phyloP scores from a whole-genome alignment of 148 eudicot genomes.

The Vaccinium corymbosum region DNA sequence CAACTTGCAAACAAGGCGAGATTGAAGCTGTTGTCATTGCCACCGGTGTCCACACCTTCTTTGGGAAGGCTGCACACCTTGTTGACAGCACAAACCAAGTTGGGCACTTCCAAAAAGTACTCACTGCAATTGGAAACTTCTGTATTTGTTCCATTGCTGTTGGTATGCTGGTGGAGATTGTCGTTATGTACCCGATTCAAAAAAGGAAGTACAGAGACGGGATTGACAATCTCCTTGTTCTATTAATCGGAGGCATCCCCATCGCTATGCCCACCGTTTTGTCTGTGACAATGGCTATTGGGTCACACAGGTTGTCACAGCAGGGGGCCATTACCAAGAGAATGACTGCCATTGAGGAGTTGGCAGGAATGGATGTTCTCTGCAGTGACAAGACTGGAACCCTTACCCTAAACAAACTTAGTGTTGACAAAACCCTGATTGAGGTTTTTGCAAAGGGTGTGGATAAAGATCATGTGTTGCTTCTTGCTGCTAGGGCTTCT shows the following conservation, averaged over 20 bases:
- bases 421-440: constrained; percentile 80
- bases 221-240: constrained; percentile 86
- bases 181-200: constrained; percentile 97
- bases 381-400: constrained; percentile 99
- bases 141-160: constrained; percentile 87
- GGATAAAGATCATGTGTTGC: constrained; percentile 73
- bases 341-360: constrained; percentile 98
- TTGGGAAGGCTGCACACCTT: constrained; percentile 95
- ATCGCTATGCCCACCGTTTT: constrained; percentile 98
- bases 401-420: constrained; percentile 83
- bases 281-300: constrained; percentile 98
- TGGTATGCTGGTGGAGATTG: constrained; percentile 75
- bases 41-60: constrained; percentile 98
- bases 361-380: constrained; percentile 99
- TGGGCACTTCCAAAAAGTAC: constrained; percentile 95
- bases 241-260: constrained; percentile 95
- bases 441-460: constrained; percentile 85
- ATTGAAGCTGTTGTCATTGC: constrained; percentile 92
- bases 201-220: constrained; percentile 69
- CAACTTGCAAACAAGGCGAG: constrained; percentile 96
- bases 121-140: constrained; percentile 89
- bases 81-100: constrained; percentile 99
- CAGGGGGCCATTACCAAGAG: constrained; percentile 99
- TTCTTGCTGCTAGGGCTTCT: constrained; percentile 91
- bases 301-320: constrained; percentile 89